Conservation (phyloP, 1,139 yeast genomes). For the Yamadazyma diospyri region DNA sequence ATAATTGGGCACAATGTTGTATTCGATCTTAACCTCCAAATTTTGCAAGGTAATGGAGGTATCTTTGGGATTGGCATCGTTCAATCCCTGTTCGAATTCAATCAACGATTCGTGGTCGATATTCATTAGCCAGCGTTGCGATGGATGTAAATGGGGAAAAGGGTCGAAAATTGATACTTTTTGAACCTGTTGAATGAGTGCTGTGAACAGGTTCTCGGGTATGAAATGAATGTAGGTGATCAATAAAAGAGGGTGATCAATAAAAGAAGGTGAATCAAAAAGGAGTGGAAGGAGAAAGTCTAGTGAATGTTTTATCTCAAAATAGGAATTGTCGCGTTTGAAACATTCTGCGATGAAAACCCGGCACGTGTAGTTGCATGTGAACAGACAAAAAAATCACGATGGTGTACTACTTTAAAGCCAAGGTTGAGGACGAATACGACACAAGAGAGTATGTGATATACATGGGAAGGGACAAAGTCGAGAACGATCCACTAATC, state of each 20-base stretch:
- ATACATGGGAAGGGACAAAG: conserved; percentile 75
- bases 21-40: conserved; percentile 31
- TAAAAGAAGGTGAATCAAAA: too few relatives aligned
- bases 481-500: conserved; percentile 72
- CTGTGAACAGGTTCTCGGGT: not conserved
- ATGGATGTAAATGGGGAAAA: not conserved
- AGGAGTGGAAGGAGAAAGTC: conserved; percentile 3
- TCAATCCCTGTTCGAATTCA: conserved; percentile 43
- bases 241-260: too few relatives aligned
- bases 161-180: not conserved
- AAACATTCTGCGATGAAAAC: conserved; percentile 4
- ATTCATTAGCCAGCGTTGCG: not conserved
- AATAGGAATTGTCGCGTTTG: conserved; percentile 6
- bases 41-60: conserved; percentile 26
- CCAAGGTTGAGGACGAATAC: conserved; percentile 29
- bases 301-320: conserved; percentile 5
- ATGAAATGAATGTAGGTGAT: too few relatives aligned
- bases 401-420: conserved; percentile 61
- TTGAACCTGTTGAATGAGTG: not conserved
- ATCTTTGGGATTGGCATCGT: conserved; percentile 18
- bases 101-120: conserved; percentile 32
- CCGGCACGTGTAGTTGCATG: not conserved
- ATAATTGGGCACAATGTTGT: conserved; percentile 10
- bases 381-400: not conserved
- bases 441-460: conserved; percentile 32